These are phyloP conservation scores for Polygonum aviculare DNA, from an alignment of 148 eudicot genomes.

Conservation along the genomic window DNA sequence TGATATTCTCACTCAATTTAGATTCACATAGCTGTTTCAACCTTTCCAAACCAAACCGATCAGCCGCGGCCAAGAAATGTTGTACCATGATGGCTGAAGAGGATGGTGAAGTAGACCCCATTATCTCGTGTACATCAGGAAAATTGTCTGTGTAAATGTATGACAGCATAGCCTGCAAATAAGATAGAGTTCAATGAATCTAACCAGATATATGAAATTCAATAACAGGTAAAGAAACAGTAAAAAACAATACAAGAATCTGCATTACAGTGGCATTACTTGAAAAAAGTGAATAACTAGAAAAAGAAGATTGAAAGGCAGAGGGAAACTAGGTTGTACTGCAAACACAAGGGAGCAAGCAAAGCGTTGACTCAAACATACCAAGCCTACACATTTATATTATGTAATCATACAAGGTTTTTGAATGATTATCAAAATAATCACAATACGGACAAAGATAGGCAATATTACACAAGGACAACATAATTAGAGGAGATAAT, in stretches of 20 bases:
- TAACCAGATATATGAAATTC: neutral
- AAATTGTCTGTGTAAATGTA: slow-evolving; percentile 72
- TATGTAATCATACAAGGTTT: neutral
- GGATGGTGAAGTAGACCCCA: slow-evolving; percentile 42
- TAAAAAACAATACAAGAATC: neutral
- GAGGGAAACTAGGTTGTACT: neutral
- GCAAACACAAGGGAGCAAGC: neutral
- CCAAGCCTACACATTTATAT: neutral
- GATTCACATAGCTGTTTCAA: slow-evolving; percentile 73
- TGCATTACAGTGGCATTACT: neutral
- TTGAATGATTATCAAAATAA: neutral
- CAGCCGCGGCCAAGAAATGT: slow-evolving; percentile 93
- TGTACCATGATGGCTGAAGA: slow-evolving; percentile 60
- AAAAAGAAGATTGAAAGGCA: neutral
- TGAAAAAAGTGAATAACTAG: neutral
- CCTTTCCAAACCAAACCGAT: slow-evolving; percentile 81
- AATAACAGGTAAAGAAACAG: neutral
- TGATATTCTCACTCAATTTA: slow-evolving; percentile 67
- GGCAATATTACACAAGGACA: neutral
- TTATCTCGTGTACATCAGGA: slow-evolving; percentile 56
- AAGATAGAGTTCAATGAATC: slow-evolving; percentile 9
- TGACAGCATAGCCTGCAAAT: slow-evolving; percentile 67
- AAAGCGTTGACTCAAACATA: neutral
- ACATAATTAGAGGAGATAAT: neutral
- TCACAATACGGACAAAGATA: neutral